A percentile compares a stretch with the other conserved stretches of the same genome.
Conservation (phyloP, 1,139 yeast genomes). For the Geotrichum restrictum region DNA sequence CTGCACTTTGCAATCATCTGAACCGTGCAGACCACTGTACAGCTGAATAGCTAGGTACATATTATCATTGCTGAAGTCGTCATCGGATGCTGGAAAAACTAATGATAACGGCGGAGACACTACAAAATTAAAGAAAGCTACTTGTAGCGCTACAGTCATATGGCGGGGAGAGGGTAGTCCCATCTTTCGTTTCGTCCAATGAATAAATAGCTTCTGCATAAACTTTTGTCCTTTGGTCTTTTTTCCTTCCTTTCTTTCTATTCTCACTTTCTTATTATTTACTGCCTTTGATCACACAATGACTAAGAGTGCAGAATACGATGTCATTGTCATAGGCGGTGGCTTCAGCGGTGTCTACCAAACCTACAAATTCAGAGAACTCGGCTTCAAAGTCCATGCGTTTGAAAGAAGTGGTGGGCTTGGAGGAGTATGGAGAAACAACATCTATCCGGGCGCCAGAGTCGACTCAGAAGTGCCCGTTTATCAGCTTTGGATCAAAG, state of each 20-base stretch:
- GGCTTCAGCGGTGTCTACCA: constrained; percentile 49
- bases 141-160: no score
- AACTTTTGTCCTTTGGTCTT: not conserved
- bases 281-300: not conserved
- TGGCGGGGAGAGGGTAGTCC: no score
- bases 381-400: constrained; percentile 39
- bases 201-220: no score
- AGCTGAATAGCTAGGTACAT: no score
- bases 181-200: no score
- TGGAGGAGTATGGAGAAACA: constrained; percentile 58
- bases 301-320: constrained; percentile 20
- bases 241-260: constrained; percentile 4
- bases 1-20: no score
- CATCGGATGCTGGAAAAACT: no score
- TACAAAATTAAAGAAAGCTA: no score
- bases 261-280: not conserved
- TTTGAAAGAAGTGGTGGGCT: constrained; percentile 47
- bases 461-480: constrained; percentile 54
- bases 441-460: constrained; percentile 49
- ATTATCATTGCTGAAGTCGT: no score
- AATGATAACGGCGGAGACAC: no score
- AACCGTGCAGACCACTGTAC: no score
- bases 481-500: constrained; percentile 46
- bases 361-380: constrained; percentile 38
- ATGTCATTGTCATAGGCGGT: constrained; percentile 46